Percentiles rank a stretch among this genome's conserved stretches.
Evolutionary conservation across 2,329 filamentous ascomycete genomes (phyloP).

Genomic region (Aaosphaeria arxii): DNA sequence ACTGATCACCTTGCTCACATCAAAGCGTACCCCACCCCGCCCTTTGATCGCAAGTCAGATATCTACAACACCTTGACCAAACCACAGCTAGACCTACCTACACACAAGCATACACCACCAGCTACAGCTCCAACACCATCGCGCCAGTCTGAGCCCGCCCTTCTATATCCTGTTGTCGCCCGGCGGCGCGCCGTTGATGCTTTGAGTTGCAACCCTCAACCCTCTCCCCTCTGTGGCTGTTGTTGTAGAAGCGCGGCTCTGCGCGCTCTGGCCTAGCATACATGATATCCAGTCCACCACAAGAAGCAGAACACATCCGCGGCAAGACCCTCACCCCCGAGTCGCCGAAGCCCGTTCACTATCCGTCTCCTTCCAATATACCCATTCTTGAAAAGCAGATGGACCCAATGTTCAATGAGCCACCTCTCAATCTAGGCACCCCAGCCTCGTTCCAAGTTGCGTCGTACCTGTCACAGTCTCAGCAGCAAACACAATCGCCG

Average conservation of each 20-base stretch:
- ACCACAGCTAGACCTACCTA: too few species aligned
- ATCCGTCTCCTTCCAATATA: slow-evolving; percentile 66
- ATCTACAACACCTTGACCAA: too few species aligned
- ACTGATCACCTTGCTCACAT: slow-evolving; percentile 1
- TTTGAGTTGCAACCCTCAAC: slow-evolving; percentile 18
- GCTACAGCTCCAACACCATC: too few species aligned
- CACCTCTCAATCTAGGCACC: slow-evolving; percentile 55
- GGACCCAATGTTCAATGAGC: slow-evolving; percentile 69
- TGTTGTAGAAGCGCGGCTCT: slow-evolving; percentile 4
- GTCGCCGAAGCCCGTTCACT: slow-evolving; percentile 67
- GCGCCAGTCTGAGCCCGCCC: too few species aligned
- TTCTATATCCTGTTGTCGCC: slow-evolving; percentile 2
- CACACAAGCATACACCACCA: too few species aligned
- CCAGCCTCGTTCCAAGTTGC: slow-evolving; percentile 21
- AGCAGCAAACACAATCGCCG: slow-evolving; percentile 17
- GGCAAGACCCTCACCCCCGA: slow-evolving; percentile 66
- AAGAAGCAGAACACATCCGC: slow-evolving; percentile 58
- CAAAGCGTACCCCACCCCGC: slow-evolving; percentile 3
- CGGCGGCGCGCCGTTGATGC: slow-evolving; percentile 18
- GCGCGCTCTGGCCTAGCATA: slow-evolving; percentile 34
- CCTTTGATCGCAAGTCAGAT: not conserved
- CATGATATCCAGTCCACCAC: slow-evolving; percentile 56
- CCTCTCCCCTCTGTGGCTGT: slow-evolving; percentile 9
- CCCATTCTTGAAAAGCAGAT: slow-evolving; percentile 69
- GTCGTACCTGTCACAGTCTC: slow-evolving; percentile 28